Conservation (phyloP, 2,329 filamentous ascomycete species). For the Colletotrichum cordylinicola region DNA sequence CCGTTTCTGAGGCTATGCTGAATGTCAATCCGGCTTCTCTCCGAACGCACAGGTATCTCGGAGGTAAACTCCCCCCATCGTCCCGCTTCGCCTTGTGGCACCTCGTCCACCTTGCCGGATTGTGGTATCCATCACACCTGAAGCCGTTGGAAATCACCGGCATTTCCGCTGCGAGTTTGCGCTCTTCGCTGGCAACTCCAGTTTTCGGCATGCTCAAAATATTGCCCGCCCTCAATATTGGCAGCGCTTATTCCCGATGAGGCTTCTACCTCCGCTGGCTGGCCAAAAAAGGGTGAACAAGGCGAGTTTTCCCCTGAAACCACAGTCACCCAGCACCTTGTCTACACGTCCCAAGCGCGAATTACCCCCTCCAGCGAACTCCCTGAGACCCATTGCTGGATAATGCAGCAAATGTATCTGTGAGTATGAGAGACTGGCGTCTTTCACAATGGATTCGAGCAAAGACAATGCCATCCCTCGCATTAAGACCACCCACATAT, state of each 20-base stretch:
- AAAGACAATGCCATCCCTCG: not conserved
- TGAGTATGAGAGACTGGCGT: not conserved
- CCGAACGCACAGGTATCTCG: not conserved
- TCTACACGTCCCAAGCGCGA: not conserved
- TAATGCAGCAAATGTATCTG: not conserved
- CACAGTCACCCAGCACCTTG: not conserved
- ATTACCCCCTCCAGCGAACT: not conserved
- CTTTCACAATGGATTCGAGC: not conserved
- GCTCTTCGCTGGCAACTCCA: not conserved
- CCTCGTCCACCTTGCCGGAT: not conserved
- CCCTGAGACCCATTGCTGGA: not conserved
- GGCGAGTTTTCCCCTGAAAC: not conserved
- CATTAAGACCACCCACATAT: not conserved
- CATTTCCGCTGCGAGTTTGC: not conserved
- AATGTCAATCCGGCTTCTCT: conserved; percentile 8
- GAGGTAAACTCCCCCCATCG: not conserved
- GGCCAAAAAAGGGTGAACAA: not conserved
- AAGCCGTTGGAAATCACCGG: not conserved
- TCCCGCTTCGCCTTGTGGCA: not conserved
- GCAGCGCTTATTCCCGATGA: not conserved
- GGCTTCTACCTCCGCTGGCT: not conserved
- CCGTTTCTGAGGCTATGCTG: conserved; percentile 6
- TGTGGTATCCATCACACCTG: not conserved
- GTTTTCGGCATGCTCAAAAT: not conserved
- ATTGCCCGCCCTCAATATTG: not conserved